These are phyloP conservation scores for Venturia effusa DNA, from an alignment of 2,329 filamentous ascomycete species.

Conservation along the genomic window DNA sequence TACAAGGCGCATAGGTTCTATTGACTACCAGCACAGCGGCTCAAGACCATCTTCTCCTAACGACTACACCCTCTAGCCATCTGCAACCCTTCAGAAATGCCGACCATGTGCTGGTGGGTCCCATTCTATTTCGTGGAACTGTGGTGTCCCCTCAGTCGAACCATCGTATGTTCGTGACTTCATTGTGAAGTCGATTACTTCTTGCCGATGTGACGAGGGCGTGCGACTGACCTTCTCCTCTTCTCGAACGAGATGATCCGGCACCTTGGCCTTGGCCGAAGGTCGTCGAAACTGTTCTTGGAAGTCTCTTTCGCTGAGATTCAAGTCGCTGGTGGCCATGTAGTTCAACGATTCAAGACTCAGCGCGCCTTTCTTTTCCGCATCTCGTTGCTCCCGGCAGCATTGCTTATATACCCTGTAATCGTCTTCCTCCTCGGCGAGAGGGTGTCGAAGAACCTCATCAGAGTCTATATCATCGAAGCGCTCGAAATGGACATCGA, in stretches of 20 bases:
- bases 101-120: background rate
- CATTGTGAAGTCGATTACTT: background rate
- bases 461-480: constrained; percentile 23
- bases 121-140: background rate
- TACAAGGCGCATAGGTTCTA: too few relatives aligned
- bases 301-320: background rate
- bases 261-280: background rate
- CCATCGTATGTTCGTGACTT: background rate
- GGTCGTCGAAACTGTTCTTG: background rate
- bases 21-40: background rate
- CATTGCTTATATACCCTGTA: constrained; percentile 34
- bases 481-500: constrained; percentile 30
- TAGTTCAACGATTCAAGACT: background rate
- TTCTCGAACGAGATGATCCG: background rate
- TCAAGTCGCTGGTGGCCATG: background rate
- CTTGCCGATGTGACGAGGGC: background rate
- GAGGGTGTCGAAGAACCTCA: constrained; percentile 28
- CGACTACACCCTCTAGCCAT: background rate
- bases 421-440: constrained; percentile 35
- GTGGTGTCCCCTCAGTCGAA: background rate
- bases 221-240: background rate
- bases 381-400: constrained; percentile 6
- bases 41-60: too few relatives aligned
- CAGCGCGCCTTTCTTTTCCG: background rate
- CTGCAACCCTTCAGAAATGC: background rate